Evolutionary conservation across 2,329 filamentous ascomycete species (phyloP).

Genomic region (Aspergillus jensenii): DNA sequence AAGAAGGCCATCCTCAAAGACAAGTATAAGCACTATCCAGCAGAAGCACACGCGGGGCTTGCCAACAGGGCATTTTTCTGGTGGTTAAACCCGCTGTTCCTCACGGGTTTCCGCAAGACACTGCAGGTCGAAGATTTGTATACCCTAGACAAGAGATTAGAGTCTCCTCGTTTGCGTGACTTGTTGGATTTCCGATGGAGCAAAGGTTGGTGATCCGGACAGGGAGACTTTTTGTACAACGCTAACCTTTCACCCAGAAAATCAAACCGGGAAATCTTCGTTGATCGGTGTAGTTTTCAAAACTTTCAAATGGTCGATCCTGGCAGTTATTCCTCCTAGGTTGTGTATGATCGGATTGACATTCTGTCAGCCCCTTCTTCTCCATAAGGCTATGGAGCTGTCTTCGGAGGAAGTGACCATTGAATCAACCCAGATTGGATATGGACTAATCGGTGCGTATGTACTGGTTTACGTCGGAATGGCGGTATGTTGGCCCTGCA

Average conservation of each 20-base stretch:
- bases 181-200: constrained; percentile 41
- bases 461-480: constrained; percentile 45
- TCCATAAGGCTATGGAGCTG: constrained; percentile 37
- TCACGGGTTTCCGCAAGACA: constrained; percentile 47
- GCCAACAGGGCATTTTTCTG: constrained; percentile 51
- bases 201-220: constrained; percentile 29
- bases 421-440: constrained; percentile 36
- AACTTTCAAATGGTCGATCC: constrained; percentile 33
- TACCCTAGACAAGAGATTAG: constrained; percentile 46
- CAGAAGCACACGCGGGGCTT: constrained; percentile 53
- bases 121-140: constrained; percentile 48
- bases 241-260: constrained; percentile 13
- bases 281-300: constrained; percentile 18
- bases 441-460: constrained; percentile 46
- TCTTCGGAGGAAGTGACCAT: constrained; percentile 28
- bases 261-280: background rate
- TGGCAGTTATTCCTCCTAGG: constrained; percentile 33
- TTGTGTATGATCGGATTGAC: constrained; percentile 36
- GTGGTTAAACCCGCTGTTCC: constrained; percentile 56
- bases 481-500: constrained; percentile 29
- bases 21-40: constrained; percentile 43
- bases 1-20: constrained; percentile 46
- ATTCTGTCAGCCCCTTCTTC: constrained; percentile 40
- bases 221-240: background rate
- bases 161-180: constrained; percentile 41